Base-by-base conservation (phyloP, 164 flowering plant species). In the Berberis thunbergii region DNA sequence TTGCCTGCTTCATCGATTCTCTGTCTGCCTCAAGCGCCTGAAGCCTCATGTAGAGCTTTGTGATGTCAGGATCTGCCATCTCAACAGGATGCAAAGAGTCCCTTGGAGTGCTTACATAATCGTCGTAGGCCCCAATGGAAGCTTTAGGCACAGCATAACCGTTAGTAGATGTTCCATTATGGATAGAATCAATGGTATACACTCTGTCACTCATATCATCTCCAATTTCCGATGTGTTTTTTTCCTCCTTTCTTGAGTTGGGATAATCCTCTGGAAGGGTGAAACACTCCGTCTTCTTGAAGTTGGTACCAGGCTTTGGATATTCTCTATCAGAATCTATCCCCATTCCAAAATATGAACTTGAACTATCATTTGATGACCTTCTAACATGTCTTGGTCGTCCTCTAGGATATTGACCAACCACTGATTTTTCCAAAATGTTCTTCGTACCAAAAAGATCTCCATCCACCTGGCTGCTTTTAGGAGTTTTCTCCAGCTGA, bases 1-100 rank as follows among this genome's bases (percentile, higher is more conserved):
- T 73, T 39, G 90, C 80, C 77, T 89, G 97, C 79, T 84, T 84
- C 97, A 95, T 84, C 44, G 97, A 89, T 69, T 95, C 99, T 74
- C 91, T 81, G 60, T 95, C 99, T 43, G 96, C 97, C 75, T 95
- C 99, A 62, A 95, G 97, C n/a, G 88, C 89, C 60, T 95, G 97
- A 75, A 91, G 91, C 76, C 97, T 80, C 76, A 69, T 67, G 74
- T 83, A 89, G 26, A 95, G 84, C 80, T 89, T 95, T 78, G 79
- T 81, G 61, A 95, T 70, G 68, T 91, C 97, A 4, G 85, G 82
- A 69, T 89, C 97, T 50, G 65, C 79, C 6, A 73, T 43, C 66
- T 87, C 86, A 61, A 71, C 67, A 45, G 54, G 74, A 64, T 77
- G 71, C 44, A 76, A 43, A 4, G 84, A 68, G 12, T 71, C 86